Base-by-base conservation (phyloP, 2,329 filamentous ascomycete genomes). In the Ploettnerulaceae sp. region DNA sequence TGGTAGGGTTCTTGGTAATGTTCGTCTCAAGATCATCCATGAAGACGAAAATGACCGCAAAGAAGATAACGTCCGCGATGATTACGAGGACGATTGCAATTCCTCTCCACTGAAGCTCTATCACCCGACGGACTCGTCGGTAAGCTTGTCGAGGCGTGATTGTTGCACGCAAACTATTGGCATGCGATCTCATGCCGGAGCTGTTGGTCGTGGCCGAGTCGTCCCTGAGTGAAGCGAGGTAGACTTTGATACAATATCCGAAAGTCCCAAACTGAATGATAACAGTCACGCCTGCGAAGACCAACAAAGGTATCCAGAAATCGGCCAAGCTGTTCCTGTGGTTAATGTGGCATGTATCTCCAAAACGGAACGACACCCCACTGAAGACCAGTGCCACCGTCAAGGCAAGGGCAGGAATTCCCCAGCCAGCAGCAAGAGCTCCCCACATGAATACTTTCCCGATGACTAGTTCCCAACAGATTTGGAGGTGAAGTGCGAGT, bases 381-480 rank as follows among this genome's bases (percentile, higher is more conserved):
- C 90, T 96, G 52, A 95, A 74, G 32, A 87, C 76, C 54, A 97
- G 77, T 39, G 86, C 87, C 32, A 91, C 67, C 3, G 82, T 74
- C 53, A 95, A 78, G 26, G 88, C 86, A 15, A 89, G 68, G 18
- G 82, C 74, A 2, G 90, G 89, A 35, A 97, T 75, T 14, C 85
- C 86, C 86, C 91, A 96, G 52, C 93, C 93, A 7, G 82, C 70
- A 12, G 77, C 75, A 61, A 95, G 82, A 3, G 91, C 82, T 55
- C 79, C 77, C 72, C 88, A 89, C 81, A 96, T 96, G 67, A 96
- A 97, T 59, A 77, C 86, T 34, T 82, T 79, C 29, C 93, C 93
- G 3, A 95, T 86, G 6, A 91, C 81, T 25, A 94, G 76, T 66
- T 97, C 89, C 93, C 93, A 98, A 72, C 90, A 96, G 55, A 98